A percentile compares a stretch with the other conserved stretches of the same genome.
Evolutionary conservation across 768 basidiomycete species (phyloP).

Genomic region (Tulasnella sp.): DNA sequence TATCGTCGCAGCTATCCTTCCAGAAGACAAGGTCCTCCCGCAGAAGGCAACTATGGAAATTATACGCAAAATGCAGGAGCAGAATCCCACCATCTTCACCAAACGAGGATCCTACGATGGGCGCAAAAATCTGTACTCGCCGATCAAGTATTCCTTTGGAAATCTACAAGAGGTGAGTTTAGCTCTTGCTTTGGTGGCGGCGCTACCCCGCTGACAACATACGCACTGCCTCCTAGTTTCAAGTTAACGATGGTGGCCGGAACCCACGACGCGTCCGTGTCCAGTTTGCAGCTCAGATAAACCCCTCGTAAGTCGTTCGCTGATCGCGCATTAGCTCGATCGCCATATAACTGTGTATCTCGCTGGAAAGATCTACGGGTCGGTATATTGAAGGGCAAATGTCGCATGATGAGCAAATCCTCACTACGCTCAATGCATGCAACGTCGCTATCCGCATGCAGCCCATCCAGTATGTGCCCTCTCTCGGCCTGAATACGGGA

Average conservation of each 20-base stretch:
- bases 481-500: not conserved
- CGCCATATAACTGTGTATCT: not conserved
- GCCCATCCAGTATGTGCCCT: conserved; percentile 47
- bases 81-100: conserved; percentile 60
- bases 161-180: conserved; percentile 48
- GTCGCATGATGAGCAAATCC: conserved; percentile 61
- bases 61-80: conserved; percentile 40
- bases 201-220: not conserved
- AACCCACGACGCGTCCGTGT: conserved; percentile 50
- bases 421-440: conserved; percentile 58
- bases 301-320: conserved; percentile 47
- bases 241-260: conserved; percentile 47
- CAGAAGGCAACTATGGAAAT: conserved; percentile 66
- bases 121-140: conserved; percentile 57
- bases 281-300: conserved; percentile 56
- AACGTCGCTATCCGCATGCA: conserved; percentile 76
- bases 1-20: conserved; percentile 51
- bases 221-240: conserved; percentile 48
- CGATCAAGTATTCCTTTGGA: not conserved
- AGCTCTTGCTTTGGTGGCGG: not conserved
- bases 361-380: conserved; percentile 52
- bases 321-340: not conserved
- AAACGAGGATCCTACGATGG: conserved; percentile 75
- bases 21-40: conserved; percentile 66
- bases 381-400: conserved; percentile 64